phyloP scores from a whole-genome alignment of 208 protist species.

The Acanthamoeba divionensis region DNA sequence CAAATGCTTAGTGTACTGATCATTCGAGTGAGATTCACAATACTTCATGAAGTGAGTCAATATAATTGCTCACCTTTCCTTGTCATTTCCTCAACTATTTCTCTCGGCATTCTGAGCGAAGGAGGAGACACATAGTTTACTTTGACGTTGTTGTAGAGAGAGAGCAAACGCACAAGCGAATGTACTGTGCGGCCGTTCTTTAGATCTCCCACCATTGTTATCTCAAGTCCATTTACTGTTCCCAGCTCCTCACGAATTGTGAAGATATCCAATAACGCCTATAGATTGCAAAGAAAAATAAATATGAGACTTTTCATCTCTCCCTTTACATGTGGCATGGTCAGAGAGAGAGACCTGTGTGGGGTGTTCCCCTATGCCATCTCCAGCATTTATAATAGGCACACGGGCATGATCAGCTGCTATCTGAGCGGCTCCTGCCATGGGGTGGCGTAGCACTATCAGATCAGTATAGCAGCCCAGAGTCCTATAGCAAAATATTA shows the following conservation, averaged over 20 bases:
- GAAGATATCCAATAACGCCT: slow-evolving; percentile 96
- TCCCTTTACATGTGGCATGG: background rate
- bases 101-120: slow-evolving; percentile 82
- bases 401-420: slow-evolving; percentile 73
- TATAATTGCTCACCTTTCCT: slow-evolving; percentile 68
- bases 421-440: slow-evolving; percentile 82
- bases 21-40: background rate
- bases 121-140: slow-evolving; percentile 89
- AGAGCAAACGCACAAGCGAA: slow-evolving; percentile 90
- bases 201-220: slow-evolving; percentile 95
- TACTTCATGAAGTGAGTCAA: background rate
- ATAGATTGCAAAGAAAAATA: slow-evolving; percentile 35
- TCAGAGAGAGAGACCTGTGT: slow-evolving; percentile 76
- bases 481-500: background rate
- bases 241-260: slow-evolving; percentile 94
- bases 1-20: background rate
- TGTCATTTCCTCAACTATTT: slow-evolving; percentile 75
- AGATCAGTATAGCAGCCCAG: slow-evolving; percentile 82
- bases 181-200: slow-evolving; percentile 96
- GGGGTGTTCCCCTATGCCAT: slow-evolving; percentile 96
- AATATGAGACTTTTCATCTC: background rate
- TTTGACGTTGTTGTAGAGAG: slow-evolving; percentile 85
- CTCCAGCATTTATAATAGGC: slow-evolving; percentile 95
- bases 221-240: slow-evolving; percentile 86
- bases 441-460: slow-evolving; percentile 94